A percentile compares a stretch with the other conserved stretches of the same genome.
Conservation (phyloP, 208 protist species). For the Phytomonas sp. region DNA sequence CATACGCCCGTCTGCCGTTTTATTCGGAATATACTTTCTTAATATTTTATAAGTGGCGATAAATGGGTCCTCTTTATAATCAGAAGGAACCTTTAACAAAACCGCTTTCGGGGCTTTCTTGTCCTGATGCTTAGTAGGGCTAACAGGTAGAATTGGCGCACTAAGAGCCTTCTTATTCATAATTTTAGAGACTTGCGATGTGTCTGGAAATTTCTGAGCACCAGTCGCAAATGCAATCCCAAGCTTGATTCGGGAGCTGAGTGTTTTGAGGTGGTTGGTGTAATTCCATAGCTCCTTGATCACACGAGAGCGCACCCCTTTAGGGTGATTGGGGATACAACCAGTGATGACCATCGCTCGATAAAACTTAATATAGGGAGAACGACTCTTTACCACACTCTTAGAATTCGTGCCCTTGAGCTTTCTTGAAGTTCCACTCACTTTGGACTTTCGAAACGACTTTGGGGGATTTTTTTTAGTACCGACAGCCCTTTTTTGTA, state of each 20-base stretch:
- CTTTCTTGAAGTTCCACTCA: not conserved
- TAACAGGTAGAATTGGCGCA: not conserved
- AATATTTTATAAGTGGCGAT: conserved; percentile 26
- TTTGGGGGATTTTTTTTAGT: not conserved
- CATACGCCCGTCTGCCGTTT: conserved; percentile 18
- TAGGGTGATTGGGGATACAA: conserved; percentile 26
- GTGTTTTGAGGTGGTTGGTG: conserved; percentile 20
- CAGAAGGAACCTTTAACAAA: conserved; percentile 17
- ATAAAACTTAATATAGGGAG: conserved; percentile 34
- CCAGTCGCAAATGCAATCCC: conserved; percentile 7
- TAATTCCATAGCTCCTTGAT: conserved; percentile 34
- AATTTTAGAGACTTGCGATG: not conserved
- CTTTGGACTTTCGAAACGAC: not conserved
- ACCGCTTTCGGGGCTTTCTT: not conserved
- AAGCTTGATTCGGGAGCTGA: conserved; percentile 21
- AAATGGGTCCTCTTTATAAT: conserved; percentile 27
- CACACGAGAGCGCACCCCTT: conserved; percentile 16
- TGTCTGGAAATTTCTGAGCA: not conserved
- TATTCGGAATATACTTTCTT: conserved; percentile 10
- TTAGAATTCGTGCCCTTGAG: not conserved
- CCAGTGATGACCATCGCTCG: conserved; percentile 34
- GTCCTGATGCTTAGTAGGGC: not conserved
- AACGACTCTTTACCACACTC: not conserved
- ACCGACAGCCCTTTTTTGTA: not conserved
- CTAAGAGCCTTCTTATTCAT: not conserved